phyloP scores from a whole-genome alignment of 1,139 yeast species.

The Pichia sp. region DNA sequence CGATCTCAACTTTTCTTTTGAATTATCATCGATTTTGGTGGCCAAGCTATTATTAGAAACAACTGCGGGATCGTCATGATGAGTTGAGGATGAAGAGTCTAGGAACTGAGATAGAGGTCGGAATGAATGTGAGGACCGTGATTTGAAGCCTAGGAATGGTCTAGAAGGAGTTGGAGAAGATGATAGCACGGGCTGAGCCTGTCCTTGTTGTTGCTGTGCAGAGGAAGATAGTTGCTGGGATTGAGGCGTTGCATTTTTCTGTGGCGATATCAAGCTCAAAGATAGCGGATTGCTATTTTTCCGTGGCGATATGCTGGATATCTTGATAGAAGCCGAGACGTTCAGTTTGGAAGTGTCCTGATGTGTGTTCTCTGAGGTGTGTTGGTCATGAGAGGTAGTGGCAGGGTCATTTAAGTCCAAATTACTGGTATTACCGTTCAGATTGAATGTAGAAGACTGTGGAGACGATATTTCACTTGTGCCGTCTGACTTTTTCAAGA shows the following conservation, averaged over 20 bases:
- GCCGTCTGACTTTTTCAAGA: conserved; percentile 8
- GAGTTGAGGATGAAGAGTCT: conserved; percentile 18
- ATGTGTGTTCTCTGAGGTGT: too few relatives aligned
- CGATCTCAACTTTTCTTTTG: conserved; percentile 38
- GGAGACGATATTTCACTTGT: conserved; percentile 4
- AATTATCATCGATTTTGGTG: background rate
- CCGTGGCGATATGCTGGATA: conserved; percentile 1
- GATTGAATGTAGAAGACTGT: background rate
- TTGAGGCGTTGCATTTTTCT: conserved; percentile 9
- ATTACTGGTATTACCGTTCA: background rate
- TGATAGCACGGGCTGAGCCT: conserved; percentile 9
- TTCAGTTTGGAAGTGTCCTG: background rate
- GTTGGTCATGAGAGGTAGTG: too few relatives aligned
- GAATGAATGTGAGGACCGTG: conserved; percentile 32
- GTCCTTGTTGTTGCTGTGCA: conserved; percentile 1
- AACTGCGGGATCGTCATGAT: background rate
- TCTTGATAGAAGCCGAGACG: conserved; percentile 7
- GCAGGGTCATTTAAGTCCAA: conserved; percentile 1
- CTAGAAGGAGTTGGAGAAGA: conserved; percentile 27
- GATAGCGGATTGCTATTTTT: conserved; percentile 14
- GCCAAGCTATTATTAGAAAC: background rate
- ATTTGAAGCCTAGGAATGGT: conserved; percentile 31
- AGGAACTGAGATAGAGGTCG: conserved; percentile 27
- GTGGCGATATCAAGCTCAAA: conserved; percentile 8
- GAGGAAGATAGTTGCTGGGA: conserved; percentile 2